Conservation (phyloP, 2,329 filamentous ascomycete genomes). For the Camptophora hylomeconis region DNA sequence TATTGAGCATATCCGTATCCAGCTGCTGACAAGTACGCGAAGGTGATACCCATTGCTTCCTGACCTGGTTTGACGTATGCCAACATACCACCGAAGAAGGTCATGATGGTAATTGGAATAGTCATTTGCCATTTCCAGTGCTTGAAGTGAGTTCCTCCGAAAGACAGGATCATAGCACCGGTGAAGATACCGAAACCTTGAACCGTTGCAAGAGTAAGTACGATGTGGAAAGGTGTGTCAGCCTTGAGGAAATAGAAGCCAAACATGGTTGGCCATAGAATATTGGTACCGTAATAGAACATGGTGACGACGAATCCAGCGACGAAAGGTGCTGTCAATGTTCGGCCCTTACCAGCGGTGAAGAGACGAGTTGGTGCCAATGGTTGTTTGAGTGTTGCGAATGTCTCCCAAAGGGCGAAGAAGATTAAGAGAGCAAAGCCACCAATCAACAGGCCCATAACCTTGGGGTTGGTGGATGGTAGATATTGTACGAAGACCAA, state of each 20-base stretch:
- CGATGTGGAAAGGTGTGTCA: conserved; percentile 23
- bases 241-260: conserved; percentile 30
- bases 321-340: conserved; percentile 35
- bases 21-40: conserved; percentile 32
- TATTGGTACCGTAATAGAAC: conserved; percentile 38
- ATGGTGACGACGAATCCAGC: conserved; percentile 36
- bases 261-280: conserved; percentile 37
- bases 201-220: conserved; percentile 28
- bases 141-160: conserved; percentile 30
- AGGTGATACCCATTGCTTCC: conserved; percentile 35
- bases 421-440: conserved; percentile 23
- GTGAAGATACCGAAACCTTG: conserved; percentile 33
- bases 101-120: conserved; percentile 33
- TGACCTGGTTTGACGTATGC: conserved; percentile 30
- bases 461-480: conserved; percentile 24
- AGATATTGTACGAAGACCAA: conserved; percentile 28
- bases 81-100: conserved; percentile 33
- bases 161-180: conserved; percentile 29
- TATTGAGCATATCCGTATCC: conserved; percentile 38
- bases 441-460: conserved; percentile 25
- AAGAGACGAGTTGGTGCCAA: conserved; percentile 35
- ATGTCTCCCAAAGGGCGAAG: conserved; percentile 30
- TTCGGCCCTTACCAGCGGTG: conserved; percentile 30
- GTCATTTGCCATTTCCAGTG: conserved; percentile 37
- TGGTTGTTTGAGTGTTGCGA: conserved; percentile 24